These are phyloP conservation scores for Aureobasidium sp. DNA, from an alignment of 2,329 filamentous ascomycete species.

Conservation along the genomic window DNA sequence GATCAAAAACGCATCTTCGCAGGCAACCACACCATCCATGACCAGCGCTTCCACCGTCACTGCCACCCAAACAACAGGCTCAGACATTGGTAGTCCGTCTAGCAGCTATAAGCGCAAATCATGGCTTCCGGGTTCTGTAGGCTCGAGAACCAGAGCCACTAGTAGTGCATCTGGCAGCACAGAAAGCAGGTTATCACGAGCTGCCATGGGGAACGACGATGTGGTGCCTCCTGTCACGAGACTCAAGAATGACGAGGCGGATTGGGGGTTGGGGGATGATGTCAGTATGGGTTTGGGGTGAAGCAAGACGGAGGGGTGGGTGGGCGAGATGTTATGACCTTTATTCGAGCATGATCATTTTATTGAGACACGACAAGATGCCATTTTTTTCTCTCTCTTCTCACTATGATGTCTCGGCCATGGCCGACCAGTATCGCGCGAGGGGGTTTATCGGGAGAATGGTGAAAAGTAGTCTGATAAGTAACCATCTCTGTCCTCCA, in stretches of 20 bases:
- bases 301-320: too few relatives aligned
- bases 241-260: slow-evolving; percentile 18
- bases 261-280: slow-evolving; percentile 21
- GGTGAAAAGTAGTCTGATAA: too few relatives aligned
- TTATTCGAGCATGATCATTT: too few relatives aligned
- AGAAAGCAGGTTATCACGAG: slow-evolving; percentile 2
- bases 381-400: too few relatives aligned
- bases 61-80: background rate
- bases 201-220: slow-evolving; percentile 11
- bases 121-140: background rate
- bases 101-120: slow-evolving; percentile 17
- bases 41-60: slow-evolving; percentile 1
- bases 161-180: slow-evolving; percentile 13
- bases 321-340: too few relatives aligned
- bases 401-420: too few relatives aligned
- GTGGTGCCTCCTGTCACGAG: slow-evolving; percentile 15
- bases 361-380: too few relatives aligned
- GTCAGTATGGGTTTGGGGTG: slow-evolving; percentile 22
- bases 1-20: slow-evolving; percentile 6
- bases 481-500: too few relatives aligned
- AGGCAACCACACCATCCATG: background rate
- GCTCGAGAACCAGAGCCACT: background rate
- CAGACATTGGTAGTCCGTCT: background rate
- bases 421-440: too few relatives aligned
- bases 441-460: too few relatives aligned